Conservation (phyloP, 345 rosid species). For the Citrus medica region DNA sequence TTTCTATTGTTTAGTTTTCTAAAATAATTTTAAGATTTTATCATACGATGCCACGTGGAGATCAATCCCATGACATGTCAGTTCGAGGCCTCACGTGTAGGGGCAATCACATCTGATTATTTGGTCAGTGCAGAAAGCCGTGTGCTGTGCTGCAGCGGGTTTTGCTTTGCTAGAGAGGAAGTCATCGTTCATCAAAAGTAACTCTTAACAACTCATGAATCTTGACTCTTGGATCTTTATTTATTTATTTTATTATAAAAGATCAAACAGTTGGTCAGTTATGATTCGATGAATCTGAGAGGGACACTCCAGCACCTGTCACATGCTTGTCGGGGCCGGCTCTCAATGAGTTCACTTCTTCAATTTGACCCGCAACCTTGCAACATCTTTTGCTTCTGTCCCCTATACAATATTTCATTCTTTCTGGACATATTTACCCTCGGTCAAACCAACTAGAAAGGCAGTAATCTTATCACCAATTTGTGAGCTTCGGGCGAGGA, state of each 20-base stretch:
- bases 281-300: not conserved
- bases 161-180: not conserved
- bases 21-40: not conserved
- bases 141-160: slow-evolving; percentile 19
- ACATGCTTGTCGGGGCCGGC: slow-evolving; percentile 19
- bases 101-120: not conserved
- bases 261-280: not conserved
- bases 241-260: too few species aligned
- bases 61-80: not conserved
- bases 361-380: not conserved
- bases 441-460: not conserved
- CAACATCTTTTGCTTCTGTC: not conserved
- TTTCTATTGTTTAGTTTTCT: too few species aligned
- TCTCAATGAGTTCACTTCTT: not conserved
- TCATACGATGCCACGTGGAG: not conserved
- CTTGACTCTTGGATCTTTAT: not conserved
- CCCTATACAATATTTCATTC: too few species aligned
- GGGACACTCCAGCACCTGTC: slow-evolving; percentile 13
- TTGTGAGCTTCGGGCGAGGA: not conserved
- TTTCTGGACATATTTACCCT: not conserved
- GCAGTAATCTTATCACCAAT: too few species aligned
- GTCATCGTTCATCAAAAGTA: not conserved
- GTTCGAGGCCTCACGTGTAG: not conserved
- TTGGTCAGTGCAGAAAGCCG: not conserved
- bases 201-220: too few species aligned